Conservation (phyloP, 768 basidiomycete genomes). For the Leccinum disarticulatum region DNA sequence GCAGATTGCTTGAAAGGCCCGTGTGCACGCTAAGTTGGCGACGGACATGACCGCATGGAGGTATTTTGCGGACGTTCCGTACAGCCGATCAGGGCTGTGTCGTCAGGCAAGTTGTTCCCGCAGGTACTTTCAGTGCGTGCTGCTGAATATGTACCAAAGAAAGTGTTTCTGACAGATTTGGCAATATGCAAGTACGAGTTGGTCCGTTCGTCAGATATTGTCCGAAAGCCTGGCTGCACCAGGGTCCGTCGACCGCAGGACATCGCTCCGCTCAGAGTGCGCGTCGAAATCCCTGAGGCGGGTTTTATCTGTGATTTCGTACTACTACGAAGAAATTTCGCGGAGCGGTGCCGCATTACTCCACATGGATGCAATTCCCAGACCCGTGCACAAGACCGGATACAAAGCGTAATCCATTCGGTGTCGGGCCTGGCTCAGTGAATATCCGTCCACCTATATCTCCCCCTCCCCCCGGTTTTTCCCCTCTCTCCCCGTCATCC, state of each 20-base stretch:
- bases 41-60: no score
- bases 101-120: no score
- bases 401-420: conserved; percentile 36
- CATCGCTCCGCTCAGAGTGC: conserved; percentile 32
- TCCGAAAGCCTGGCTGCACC: conserved; percentile 46
- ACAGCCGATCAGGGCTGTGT: no score
- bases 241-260: conserved; percentile 27
- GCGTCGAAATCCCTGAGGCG: conserved; percentile 41
- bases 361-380: conserved; percentile 13
- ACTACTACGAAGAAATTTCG: conserved; percentile 54
- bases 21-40: no score
- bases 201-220: conserved; percentile 49
- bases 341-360: conserved; percentile 33
- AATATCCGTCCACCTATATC: conserved; percentile 29
- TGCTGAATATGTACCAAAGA: no score
- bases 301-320: conserved; percentile 44
- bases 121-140: no score
- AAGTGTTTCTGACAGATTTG: not conserved
- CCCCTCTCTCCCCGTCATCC: conserved; percentile 18
- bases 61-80: no score
- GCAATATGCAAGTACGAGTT: conserved; percentile 56
- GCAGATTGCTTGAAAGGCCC: no score
- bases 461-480: conserved; percentile 14
- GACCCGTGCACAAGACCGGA: conserved; percentile 9
- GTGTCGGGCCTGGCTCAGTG: conserved; percentile 42